Conservation (phyloP, 2,329 filamentous ascomycete genomes). For the Pyricularia grisea region DNA sequence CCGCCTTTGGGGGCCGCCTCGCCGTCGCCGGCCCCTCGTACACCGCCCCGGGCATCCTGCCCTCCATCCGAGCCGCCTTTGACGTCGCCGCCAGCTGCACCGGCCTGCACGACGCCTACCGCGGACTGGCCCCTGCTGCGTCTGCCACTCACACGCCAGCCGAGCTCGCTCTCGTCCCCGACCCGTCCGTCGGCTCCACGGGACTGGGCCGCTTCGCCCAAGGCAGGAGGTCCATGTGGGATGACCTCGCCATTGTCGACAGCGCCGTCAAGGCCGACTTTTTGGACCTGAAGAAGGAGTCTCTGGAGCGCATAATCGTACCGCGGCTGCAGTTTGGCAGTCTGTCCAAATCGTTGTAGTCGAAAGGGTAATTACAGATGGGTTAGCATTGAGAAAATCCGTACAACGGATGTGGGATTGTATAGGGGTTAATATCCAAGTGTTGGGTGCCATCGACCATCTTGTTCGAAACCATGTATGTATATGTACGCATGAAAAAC, state of each 20-base stretch:
- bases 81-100: slow-evolving; percentile 28
- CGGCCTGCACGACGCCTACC: slow-evolving; percentile 7
- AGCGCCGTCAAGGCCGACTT: not conserved
- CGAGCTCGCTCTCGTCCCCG: not conserved
- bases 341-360: not conserved
- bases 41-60: slow-evolving; percentile 39
- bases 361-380: not conserved
- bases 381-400: not conserved
- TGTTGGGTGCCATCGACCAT: no score
- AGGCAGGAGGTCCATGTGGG: not conserved
- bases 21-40: slow-evolving; percentile 53
- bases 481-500: not conserved
- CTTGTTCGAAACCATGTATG: not conserved
- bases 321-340: not conserved
- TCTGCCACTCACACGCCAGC: no score
- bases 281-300: not conserved
- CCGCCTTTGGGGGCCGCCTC: slow-evolving; percentile 51
- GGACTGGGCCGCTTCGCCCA: slow-evolving; percentile 11
- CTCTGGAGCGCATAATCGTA: not conserved
- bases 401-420: not conserved
- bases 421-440: no score
- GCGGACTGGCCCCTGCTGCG: not conserved
- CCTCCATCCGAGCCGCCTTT: slow-evolving; percentile 38
- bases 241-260: not conserved
- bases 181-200: slow-evolving; percentile 11